Evolutionary conservation across 2,329 filamentous ascomycete genomes (phyloP).

Genomic region (Thermothelomyces thermophilus): DNA sequence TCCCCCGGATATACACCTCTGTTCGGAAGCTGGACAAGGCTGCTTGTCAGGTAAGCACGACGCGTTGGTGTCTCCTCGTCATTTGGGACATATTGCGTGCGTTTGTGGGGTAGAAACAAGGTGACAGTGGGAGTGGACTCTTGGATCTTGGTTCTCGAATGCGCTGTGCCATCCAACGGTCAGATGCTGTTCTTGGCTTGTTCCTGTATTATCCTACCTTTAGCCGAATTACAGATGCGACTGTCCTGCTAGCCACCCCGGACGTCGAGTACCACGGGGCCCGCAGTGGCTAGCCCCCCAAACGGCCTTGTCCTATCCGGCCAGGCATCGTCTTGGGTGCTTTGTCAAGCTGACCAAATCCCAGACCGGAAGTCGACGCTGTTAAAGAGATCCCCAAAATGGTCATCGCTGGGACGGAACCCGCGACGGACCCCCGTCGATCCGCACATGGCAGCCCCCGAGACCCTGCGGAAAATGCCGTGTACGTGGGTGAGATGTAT

Average conservation of each 20-base stretch:
- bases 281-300: slow-evolving; percentile 16
- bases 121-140: slow-evolving; percentile 10
- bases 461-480: slow-evolving; percentile 10
- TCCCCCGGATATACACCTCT: slow-evolving; percentile 15
- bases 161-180: slow-evolving; percentile 15
- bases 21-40: slow-evolving; percentile 10
- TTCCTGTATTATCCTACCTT: slow-evolving; percentile 20
- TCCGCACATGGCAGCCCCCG: slow-evolving; percentile 10
- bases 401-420: slow-evolving; percentile 11
- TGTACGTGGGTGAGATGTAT: too few relatives aligned
- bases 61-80: too few relatives aligned
- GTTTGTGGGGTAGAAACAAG: slow-evolving; percentile 26
- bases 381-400: slow-evolving; percentile 18
- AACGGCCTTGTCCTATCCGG: slow-evolving; percentile 12
- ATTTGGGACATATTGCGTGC: slow-evolving; percentile 23
- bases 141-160: slow-evolving; percentile 9
- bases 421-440: background rate
- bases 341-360: slow-evolving; percentile 29
- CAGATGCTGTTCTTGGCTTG: slow-evolving; percentile 14
- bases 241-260: slow-evolving; percentile 17
- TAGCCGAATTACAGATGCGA: slow-evolving; percentile 27
- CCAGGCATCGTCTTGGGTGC: slow-evolving; percentile 13
- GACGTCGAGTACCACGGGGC: slow-evolving; percentile 6
- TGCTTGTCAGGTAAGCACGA: slow-evolving; percentile 3
- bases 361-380: slow-evolving; percentile 20